Conservation (phyloP, 1,284 basidiomycete species). For the Trichosporon faecale region DNA sequence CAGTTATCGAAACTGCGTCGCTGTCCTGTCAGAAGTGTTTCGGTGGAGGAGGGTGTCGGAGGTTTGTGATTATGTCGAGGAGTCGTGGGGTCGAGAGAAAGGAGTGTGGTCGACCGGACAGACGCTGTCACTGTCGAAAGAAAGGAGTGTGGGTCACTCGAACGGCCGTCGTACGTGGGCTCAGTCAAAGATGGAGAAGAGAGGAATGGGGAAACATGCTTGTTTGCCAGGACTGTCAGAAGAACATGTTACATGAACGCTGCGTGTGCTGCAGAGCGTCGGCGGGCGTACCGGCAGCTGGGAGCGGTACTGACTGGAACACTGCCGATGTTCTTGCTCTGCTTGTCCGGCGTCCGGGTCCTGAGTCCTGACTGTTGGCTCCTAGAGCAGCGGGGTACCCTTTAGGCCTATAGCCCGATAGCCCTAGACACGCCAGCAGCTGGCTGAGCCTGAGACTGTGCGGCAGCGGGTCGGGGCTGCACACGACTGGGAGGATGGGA, state of each 20-base stretch:
- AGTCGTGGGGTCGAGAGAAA: background rate
- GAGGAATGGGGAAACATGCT: slow-evolving; percentile 1
- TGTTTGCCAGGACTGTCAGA: background rate
- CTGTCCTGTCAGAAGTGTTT: background rate
- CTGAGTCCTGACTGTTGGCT: background rate
- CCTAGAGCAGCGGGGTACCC: background rate
- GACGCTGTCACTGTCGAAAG: background rate
- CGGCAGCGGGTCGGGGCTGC: background rate
- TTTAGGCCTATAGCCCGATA: background rate
- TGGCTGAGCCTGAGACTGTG: background rate
- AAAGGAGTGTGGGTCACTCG: background rate
- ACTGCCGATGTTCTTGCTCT: background rate
- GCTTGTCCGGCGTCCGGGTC: background rate
- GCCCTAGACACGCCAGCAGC: background rate
- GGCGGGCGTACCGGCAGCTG: background rate
- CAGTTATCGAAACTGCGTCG: background rate
- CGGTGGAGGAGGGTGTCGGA: background rate
- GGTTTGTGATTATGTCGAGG: background rate
- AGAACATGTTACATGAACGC: background rate
- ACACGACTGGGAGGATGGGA: background rate
- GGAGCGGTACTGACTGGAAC: background rate
- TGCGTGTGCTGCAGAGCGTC: background rate
- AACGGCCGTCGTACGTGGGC: background rate
- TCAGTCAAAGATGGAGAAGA: background rate
- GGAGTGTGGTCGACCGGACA: background rate